These are phyloP conservation scores for Santalum album DNA, from an alignment of 164 flowering plant species.

Conservation along the genomic window DNA sequence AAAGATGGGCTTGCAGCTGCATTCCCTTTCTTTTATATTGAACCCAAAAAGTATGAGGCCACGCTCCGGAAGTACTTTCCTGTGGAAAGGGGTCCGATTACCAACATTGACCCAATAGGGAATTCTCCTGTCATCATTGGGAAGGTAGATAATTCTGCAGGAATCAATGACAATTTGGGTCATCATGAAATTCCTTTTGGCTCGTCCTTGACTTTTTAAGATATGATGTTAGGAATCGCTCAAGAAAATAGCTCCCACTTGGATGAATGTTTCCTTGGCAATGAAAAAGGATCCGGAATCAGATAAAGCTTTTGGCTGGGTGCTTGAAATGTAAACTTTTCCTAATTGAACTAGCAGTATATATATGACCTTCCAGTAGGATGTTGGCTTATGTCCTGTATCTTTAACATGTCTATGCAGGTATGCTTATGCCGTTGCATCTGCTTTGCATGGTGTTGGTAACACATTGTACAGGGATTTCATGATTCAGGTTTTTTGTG, in stretches of 20 bases:
- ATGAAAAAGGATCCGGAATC: constrained; percentile 91
- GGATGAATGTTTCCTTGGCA: constrained; percentile 86
- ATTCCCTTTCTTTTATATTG: neutral
- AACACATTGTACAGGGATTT: neutral
- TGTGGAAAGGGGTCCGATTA: neutral
- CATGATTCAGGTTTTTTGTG: constrained; percentile 2
- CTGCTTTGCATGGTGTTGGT: neutral
- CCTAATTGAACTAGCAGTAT: neutral
- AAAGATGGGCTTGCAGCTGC: neutral
- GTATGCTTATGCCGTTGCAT: constrained; percentile 4
- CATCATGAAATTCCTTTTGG: neutral
- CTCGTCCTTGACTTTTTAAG: constrained; percentile 1
- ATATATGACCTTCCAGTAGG: neutral
- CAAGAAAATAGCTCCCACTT: constrained; percentile 87
- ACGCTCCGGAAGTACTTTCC: neutral
- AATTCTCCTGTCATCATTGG: neutral
- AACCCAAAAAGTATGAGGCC: neutral
- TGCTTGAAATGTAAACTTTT: constrained; percentile 79
- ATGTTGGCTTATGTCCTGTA: constrained; percentile 1
- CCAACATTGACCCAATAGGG: neutral
- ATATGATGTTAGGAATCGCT: constrained; percentile 36
- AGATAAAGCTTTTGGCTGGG: constrained; percentile 94
- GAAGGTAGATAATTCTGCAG: neutral
- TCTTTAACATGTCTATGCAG: constrained; percentile 2
- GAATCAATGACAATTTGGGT: neutral